Evolutionary conservation across 2,329 filamentous ascomycete species (phyloP).

Genomic region (Pezicula radicicola): DNA sequence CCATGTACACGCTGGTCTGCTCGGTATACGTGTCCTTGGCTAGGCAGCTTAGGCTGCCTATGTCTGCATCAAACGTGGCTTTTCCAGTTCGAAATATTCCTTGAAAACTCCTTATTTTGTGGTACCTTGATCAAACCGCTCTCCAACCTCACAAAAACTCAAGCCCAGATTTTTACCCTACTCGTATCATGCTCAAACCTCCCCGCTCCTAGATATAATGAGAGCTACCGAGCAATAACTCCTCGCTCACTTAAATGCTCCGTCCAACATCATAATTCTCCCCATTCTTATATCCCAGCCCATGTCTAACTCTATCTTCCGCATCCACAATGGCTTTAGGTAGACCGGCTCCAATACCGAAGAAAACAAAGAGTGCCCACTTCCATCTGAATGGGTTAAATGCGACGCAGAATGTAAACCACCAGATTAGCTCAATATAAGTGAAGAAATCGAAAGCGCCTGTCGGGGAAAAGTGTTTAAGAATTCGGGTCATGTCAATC

Average conservation of each 20-base stretch:
- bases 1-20: too few species aligned
- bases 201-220: too few species aligned
- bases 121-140: too few species aligned
- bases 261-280: constrained; percentile 20
- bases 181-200: too few species aligned
- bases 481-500: constrained; percentile 76
- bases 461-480: constrained; percentile 69
- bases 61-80: too few species aligned
- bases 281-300: constrained; percentile 37
- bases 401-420: constrained; percentile 75
- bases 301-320: constrained; percentile 60
- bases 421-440: constrained; percentile 79
- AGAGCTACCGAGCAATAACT: too few species aligned
- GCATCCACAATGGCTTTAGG: constrained; percentile 63
- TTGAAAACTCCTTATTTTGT: too few species aligned
- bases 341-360: constrained; percentile 65
- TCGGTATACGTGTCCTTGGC: too few species aligned
- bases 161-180: too few species aligned
- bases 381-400: constrained; percentile 90
- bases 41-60: too few species aligned
- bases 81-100: too few species aligned
- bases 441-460: constrained; percentile 88
- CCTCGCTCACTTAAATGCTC: constrained; percentile 13
- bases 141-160: too few species aligned
- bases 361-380: constrained; percentile 81